These are phyloP conservation scores for Phytophthora europaea DNA, from an alignment of 352 stramenopile species.

Conservation along the genomic window DNA sequence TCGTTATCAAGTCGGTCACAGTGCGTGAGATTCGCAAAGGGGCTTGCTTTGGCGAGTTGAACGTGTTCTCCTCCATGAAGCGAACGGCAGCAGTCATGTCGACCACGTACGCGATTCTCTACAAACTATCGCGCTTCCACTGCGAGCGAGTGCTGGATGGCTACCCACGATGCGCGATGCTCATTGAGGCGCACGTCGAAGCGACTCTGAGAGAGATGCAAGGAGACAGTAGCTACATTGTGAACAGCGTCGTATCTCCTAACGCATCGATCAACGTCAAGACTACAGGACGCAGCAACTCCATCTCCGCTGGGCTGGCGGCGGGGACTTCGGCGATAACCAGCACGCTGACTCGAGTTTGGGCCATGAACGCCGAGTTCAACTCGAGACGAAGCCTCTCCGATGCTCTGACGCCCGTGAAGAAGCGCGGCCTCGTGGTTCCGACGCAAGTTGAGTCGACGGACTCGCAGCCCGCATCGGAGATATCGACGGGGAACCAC, in stretches of 20 bases:
- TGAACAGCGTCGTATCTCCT: conserved; percentile 16
- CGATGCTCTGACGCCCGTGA: conserved; percentile 1
- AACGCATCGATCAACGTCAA: background rate
- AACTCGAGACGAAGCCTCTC: conserved; percentile 11
- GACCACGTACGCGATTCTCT: conserved; percentile 75
- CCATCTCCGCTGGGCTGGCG: conserved; percentile 27
- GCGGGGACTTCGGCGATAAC: conserved; percentile 35
- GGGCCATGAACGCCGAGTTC: conserved; percentile 27
- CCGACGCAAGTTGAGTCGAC: conserved; percentile 18
- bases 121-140: conserved; percentile 76
- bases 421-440: conserved; percentile 29
- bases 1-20: conserved; percentile 64
- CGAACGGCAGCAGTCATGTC: conserved; percentile 68
- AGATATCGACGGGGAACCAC: conserved; percentile 4
- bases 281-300: conserved; percentile 6
- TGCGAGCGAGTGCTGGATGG: conserved; percentile 61
- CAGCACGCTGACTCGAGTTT: conserved; percentile 22
- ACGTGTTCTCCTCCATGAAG: conserved; percentile 66
- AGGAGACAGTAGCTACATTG: conserved; percentile 29
- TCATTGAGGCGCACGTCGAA: conserved; percentile 41
- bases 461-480: conserved; percentile 14
- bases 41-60: conserved; percentile 78
- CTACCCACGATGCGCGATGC: conserved; percentile 52
- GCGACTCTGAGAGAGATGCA: conserved; percentile 16
- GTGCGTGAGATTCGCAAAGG: conserved; percentile 81